Conservation (phyloP, 1,139 yeast species). For the Candida tropicalis region DNA sequence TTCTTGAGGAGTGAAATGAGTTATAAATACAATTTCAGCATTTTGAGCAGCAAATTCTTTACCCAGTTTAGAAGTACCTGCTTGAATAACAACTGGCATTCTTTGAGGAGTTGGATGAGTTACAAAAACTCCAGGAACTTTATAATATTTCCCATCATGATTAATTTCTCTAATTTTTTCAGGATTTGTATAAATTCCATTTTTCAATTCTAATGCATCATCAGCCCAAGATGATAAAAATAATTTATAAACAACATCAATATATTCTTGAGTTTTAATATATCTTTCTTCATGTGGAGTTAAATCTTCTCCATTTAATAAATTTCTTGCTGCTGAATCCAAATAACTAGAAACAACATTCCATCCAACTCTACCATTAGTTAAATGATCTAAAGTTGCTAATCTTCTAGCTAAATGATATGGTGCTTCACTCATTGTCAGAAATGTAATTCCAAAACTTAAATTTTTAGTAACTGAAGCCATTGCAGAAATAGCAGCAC, state of each 20-base stretch:
- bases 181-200: constrained; percentile 41
- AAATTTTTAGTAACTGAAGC: constrained; percentile 44
- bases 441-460: constrained; percentile 44
- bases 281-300: constrained; percentile 42
- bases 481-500: constrained; percentile 43
- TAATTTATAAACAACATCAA: constrained; percentile 41
- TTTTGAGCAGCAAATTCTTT: constrained; percentile 47
- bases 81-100: constrained; percentile 48
- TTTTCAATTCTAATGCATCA: constrained; percentile 40
- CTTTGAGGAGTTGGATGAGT: constrained; percentile 48
- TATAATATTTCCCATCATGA: constrained; percentile 40
- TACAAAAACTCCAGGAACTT: constrained; percentile 48
- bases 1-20: constrained; percentile 31
- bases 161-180: constrained; percentile 42
- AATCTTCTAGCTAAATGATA: constrained; percentile 44
- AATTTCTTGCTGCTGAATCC: constrained; percentile 41
- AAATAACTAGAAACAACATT: constrained; percentile 42
- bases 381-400: constrained; percentile 43
- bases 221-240: constrained; percentile 48
- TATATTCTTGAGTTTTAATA: constrained; percentile 41
- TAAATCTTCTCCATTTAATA: constrained; percentile 31
- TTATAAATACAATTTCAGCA: constrained; percentile 46
- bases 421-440: constrained; percentile 46
- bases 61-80: constrained; percentile 50
- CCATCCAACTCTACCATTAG: constrained; percentile 51